Evolutionary conservation across 306 rosid genomes (phyloP), one percentile per base, ranked within the genome.

Genomic region (Crataegus laevigata): DNA sequence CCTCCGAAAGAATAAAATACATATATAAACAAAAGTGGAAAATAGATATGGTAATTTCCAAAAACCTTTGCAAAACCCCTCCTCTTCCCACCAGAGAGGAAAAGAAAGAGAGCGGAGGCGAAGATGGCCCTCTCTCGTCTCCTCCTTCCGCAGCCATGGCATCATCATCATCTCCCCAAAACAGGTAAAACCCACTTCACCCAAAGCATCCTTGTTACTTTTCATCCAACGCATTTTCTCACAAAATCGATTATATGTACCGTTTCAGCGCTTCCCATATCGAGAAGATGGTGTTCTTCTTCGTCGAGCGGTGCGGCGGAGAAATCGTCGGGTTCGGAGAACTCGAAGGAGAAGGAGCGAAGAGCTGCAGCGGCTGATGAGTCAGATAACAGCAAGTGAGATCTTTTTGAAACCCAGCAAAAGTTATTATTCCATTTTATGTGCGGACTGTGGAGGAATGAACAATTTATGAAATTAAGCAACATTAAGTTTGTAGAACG

Each of bases 101-200:
- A 0, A 29, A 29, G 69, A 6, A 25, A 28, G 34, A 22, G 34
- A 18, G 45, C 15, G 34, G n/a, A 11, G 43, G 61, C 25, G 21
- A 25, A 40, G 3, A 79, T 79, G 78, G 57, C 52, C 57, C 78
- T 66, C 38, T 40, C 59, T 72, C 77, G 73, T 29, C 74, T 57
- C 51, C 78, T 57, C 40, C 72, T 63, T 51, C 67, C 15, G 19
- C 64, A 19, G 68, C 72, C 81, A 55, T 24, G 51, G 24, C 12
- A 8, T 40, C 43, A 40, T 38, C 77, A 18, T 28, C 69, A 72
- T 73, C 42, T 73, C 68, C 54, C 12, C 54, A 43, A 14, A 24
- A 40, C 11, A 32, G 82, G 78, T 79, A 69, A 78, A 66, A 64
- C 73, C 62, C 78, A 64, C 73, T 73, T 72, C 68, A n/a, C 40